Base-by-base conservation (phyloP, 495 filamentous ascomycete species). In the Lophiotrema nucula region DNA sequence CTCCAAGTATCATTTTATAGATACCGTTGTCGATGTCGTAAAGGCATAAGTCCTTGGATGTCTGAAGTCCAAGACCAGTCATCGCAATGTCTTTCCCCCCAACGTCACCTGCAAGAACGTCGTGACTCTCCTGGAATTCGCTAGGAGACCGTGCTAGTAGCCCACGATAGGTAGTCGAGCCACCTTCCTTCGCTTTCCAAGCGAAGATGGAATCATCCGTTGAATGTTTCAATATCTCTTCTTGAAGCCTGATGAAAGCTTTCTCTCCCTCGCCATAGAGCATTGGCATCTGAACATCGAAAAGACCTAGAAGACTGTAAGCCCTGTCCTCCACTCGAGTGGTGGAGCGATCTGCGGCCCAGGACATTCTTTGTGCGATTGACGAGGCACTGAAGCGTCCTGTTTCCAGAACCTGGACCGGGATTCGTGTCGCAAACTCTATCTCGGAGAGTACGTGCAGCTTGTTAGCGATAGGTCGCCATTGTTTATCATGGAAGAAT, bases 231-330 rank as follows among this genome's bases (percentile, higher is more conserved):
- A 64, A 12, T 11, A 64, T 58, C 22, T 64, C 47, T 47, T 57
- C 52, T 57, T 58, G 59, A 18, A 62, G 41, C 2, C 53, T 41
- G 11, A 45, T 13, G 25, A 58, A 62, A 13, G 59, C 45, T 18
- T 52, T 62, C 25, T 52, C 31, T 4, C 59, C 59, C 22, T 62
- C 59, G 0, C 59, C 59, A 33, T 62, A 62, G 5, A 62, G 28
- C 28, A 62, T 38, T 12, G 59, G 53, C 47, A 62, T 51, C 5
- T 56, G 42, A 1, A 62, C 33, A 16, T 31, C 53, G 26, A 62
- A 56, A 2, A 62, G 18, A 6, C 59, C 59, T 19, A 58, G 15
- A 3, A 62, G 53, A 24, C 46, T 25, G 42, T 62, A 62, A 1
- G 53, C 53, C 19, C 28, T 16, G 27, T 62, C 59, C 31, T 62